phyloP scores from a whole-genome alignment of 192 early-diverging fungal genomes.

The Coemansia interrupta region DNA sequence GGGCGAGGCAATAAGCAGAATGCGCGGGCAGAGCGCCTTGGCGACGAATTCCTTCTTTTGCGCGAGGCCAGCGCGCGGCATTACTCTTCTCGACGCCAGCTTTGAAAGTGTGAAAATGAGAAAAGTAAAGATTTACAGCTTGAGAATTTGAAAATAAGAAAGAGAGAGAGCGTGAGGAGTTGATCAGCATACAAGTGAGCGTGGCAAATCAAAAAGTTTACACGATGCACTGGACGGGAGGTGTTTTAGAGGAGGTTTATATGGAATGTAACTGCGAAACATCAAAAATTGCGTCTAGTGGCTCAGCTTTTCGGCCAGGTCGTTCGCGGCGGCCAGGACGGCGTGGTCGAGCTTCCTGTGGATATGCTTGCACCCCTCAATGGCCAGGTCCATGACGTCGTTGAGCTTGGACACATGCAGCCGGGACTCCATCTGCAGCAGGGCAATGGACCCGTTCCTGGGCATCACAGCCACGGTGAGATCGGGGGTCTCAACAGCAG shows the following conservation, averaged over 20 bases:
- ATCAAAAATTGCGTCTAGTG: conserved; percentile 6
- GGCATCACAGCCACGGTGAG: conserved; percentile 85
- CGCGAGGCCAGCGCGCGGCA: conserved; percentile 39
- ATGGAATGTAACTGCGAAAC: too few relatives aligned
- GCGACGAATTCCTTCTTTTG: conserved; percentile 49
- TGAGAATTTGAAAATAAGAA: conserved; percentile 4
- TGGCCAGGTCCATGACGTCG: conserved; percentile 44
- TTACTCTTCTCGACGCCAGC: conserved; percentile 48
- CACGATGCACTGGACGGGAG: too few relatives aligned
- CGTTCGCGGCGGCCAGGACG: conserved; percentile 43
- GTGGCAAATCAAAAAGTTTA: too few relatives aligned
- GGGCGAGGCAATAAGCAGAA: conserved; percentile 34
- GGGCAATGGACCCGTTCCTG: conserved; percentile 74
- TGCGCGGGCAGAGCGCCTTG: conserved; percentile 50
- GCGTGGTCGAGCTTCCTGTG: conserved; percentile 50
- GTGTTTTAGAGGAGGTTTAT: too few relatives aligned
- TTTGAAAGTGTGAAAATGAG: conserved; percentile 2
- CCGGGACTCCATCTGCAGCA: conserved; percentile 85
- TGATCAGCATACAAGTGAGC: neutral
- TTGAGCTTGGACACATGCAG: conserved; percentile 72
- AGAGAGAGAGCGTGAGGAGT: neutral
- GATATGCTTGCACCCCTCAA: conserved; percentile 53
- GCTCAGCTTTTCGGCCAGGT: conserved; percentile 43
- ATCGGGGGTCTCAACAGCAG: conserved; percentile 73
- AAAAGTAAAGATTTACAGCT: neutral